Evolutionary conservation across 163 green algal species (phyloP), one percentile per base, ranked within the genome.

Genomic region (Chloromonas sp.): DNA sequence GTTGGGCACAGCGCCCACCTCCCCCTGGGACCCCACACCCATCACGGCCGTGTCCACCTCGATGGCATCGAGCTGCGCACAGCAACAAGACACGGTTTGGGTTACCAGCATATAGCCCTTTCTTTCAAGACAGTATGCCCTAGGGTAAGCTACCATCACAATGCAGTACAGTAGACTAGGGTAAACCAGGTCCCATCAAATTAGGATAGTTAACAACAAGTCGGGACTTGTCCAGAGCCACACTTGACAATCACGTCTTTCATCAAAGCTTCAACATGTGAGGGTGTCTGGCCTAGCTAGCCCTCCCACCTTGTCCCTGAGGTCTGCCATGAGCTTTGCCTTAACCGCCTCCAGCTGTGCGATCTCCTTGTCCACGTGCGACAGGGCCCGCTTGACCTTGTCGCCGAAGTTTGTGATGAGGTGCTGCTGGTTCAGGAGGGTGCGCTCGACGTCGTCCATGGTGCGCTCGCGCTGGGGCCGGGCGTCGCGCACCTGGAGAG

Each of bases 381-480:
- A n/a, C 0, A 89, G 62, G 57, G 88, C 86, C 2, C 88, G 84
- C 71, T 84, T 86, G 15, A 91, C 88, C 82, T 88, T 88, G 14
- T 86, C 82, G 3, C 62, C 57, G 36, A 86, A 82, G 1, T 60
- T 60, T 2, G 15, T 82, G 83, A 86, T 82, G 58, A 86, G 60
- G 60, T 86, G 83, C 82, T 90, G 87, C 82, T 90, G 87, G 66
- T 83, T 85, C 60, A 88, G 59, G 60, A 88, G 79, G 13, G 76
- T 71, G 71, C 84, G 82, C 84, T 90, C 88, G 61, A 91, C 88
- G 8, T 89, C 86, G 70, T 91, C 88, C 88, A 91, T 91, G 0
- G 88, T 91, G 74, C 84, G 85, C 83, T 91, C 88, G 3, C 88
- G 84, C 0, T 58, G 60, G 2, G 88, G 88, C 58, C 88, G 84